Base-by-base conservation (phyloP, 768 basidiomycete species). In the Rickenella mellea region DNA sequence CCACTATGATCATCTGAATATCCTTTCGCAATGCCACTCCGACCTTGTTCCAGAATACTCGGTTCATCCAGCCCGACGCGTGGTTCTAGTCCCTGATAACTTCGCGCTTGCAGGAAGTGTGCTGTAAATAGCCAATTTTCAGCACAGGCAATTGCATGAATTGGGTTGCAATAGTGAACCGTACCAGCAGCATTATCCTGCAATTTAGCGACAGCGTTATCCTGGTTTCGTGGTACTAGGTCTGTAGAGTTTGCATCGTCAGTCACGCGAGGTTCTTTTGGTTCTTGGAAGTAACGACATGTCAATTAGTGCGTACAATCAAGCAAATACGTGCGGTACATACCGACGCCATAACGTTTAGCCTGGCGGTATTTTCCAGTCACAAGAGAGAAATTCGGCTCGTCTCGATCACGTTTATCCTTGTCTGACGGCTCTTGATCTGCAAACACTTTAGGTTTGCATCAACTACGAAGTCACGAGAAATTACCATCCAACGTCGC, bases 1-100 rank as follows among this genome's bases (percentile, higher is more conserved):
- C 3, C 33, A 36, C 11, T 5, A 40, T 56, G 61, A 45, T 69
- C 65, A 37, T 85, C 82, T 36, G 72, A 72, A 57, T 98, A 97
- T 8, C 85, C 89, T 47, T 83, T 73, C 28, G 94, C 91, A 35
- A 94, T 83, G 5, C 94, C 94, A 50, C 76, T 85, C 35, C 91
- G 65, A 0, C 94, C 94, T 58, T 94, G 86, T 62, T 96, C 89
- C 45, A 98, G 59, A 29, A 81, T 58, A 47, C 83, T 76, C 0
- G 93, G 92, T 1, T 68, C 73, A 53, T 94, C 88, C 57, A 85
- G 67, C 0, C 88, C 90, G 9, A 81, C 51, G 7, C 84, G 71
- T 17, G 75, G 63, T 45, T 97, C 93, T 20, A 97, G 66, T 1
- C 94, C 94, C 31, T 71, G 75, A 62, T 83, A 98, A 0, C 74